Evolutionary conservation across 208 protist species (phyloP).

Genomic region (Trypanosoma mega): DNA sequence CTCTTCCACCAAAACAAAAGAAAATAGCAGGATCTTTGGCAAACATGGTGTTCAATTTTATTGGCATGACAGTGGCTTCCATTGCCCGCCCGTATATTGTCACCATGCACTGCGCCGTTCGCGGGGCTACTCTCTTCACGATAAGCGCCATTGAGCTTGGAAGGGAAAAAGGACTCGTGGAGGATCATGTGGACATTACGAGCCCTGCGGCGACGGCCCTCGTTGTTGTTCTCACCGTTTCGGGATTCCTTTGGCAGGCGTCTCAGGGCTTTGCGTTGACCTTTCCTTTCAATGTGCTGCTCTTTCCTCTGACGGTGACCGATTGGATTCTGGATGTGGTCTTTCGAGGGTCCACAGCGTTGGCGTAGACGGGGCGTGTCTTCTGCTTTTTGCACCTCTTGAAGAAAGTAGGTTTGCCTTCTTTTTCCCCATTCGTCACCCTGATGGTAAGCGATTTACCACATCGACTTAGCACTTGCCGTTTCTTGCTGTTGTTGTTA

Average conservation of each 20-base stretch:
- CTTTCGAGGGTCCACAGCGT: neutral
- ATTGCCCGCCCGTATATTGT: conserved; percentile 36
- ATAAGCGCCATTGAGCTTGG: conserved; percentile 35
- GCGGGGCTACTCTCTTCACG: conserved; percentile 60
- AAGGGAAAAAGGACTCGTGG: conserved; percentile 37
- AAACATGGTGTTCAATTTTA: conserved; percentile 23
- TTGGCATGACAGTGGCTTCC: conserved; percentile 41
- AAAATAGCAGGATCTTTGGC: conserved; percentile 52
- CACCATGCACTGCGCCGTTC: conserved; percentile 59
- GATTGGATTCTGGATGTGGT: conserved; percentile 45
- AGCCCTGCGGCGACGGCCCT: conserved; percentile 39
- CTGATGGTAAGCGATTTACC: no score
- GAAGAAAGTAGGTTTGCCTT: no score
- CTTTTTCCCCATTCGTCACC: no score
- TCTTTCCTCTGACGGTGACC: conserved; percentile 58
- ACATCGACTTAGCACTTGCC: no score
- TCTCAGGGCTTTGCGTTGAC: conserved; percentile 48
- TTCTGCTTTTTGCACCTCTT: neutral
- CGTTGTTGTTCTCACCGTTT: conserved; percentile 39
- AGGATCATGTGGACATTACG: conserved; percentile 40
- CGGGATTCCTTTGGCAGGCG: conserved; percentile 80
- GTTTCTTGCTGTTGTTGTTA: no score
- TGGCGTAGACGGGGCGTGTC: neutral
- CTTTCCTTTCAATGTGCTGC: conserved; percentile 77
- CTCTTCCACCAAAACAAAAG: conserved; percentile 46